Evolutionary conservation across 345 rosid species (phyloP), one percentile per base, ranked within the genome.

Genomic region (Citrus trifoliata): DNA sequence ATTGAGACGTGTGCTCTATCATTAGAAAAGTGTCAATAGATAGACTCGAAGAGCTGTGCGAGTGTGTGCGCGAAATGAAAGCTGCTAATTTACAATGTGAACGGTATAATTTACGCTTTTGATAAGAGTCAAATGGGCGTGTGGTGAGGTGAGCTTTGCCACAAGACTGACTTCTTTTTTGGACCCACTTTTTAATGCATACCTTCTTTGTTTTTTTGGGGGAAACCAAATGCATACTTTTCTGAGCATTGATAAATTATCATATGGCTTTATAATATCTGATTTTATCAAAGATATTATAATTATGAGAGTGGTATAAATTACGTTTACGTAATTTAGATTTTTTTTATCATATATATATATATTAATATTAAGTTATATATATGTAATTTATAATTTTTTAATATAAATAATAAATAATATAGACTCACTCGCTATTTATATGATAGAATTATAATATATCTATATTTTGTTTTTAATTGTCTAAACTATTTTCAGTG

Each of bases 1-100:
- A 70, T 78, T 42, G 38, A 67, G 69, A 78, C 71, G 76, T 74
- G 81, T 82, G 81, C 80, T 18, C 62, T 8, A 10, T 4, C 2
- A 16, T 28, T 35, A 19, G 4, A 19, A 6, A 10, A 63, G 70
- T 30, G 76, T 21, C 37, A 10, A 42, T 28, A 28, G 28, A 48
- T 65, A 51, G 63, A 48, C 62, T 22, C n/a, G 33, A 67, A 51
- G 71, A 22, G 77, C 8, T 22, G 62, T 16, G 14, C 4, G 51
- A 46, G 18, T 13, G 18, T 13, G 51, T 46, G 51, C 51, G 51
- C 1, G 18, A 46, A 46, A 12, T 13, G 73, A 64, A 72, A 8
- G 24, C 76, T 7, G 18, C 51, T 13, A 1, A 12, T 46, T 13
- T 46, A 46, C 5, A 46, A 13, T 12, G 51, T 3, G 4, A 46